Conservation (phyloP, 768 basidiomycete genomes). For the Leccinum broughii region DNA sequence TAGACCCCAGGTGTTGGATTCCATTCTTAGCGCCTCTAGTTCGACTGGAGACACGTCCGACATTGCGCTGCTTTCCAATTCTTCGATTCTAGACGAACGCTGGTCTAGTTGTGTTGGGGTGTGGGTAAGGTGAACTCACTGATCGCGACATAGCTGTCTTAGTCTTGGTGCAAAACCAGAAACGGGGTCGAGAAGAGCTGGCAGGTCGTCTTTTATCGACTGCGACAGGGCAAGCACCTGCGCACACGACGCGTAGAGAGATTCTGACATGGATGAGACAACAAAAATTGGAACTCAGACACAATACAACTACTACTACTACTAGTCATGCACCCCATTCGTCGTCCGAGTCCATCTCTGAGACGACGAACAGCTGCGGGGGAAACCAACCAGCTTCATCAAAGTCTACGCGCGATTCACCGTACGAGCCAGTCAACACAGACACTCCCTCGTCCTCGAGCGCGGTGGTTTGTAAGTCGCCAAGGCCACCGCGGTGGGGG, state of each 20-base stretch:
- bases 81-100: slow-evolving; percentile 45
- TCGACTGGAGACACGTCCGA: slow-evolving; percentile 47
- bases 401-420: slow-evolving; percentile 58
- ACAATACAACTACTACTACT: too few species aligned
- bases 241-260: slow-evolving; percentile 64
- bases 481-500: slow-evolving; percentile 71
- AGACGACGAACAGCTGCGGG: slow-evolving; percentile 8
- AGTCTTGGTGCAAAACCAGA: slow-evolving; percentile 72
- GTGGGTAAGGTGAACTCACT: slow-evolving; percentile 44
- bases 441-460: slow-evolving; percentile 77
- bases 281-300: too few species aligned
- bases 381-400: slow-evolving; percentile 67
- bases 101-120: not conserved
- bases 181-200: slow-evolving; percentile 60
- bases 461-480: slow-evolving; percentile 64
- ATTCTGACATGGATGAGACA: slow-evolving; percentile 27
- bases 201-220: slow-evolving; percentile 54
- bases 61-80: slow-evolving; percentile 46
- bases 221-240: slow-evolving; percentile 65
- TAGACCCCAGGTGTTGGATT: slow-evolving; percentile 81
- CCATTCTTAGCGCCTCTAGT: slow-evolving; percentile 63
- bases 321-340: slow-evolving; percentile 24
- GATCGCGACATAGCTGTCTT: slow-evolving; percentile 49
- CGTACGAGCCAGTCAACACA: slow-evolving; percentile 52
- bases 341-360: slow-evolving; percentile 16